Base-by-base conservation (phyloP, 2,329 filamentous ascomycete genomes). In the Tolypocladium cylindrosporum region DNA sequence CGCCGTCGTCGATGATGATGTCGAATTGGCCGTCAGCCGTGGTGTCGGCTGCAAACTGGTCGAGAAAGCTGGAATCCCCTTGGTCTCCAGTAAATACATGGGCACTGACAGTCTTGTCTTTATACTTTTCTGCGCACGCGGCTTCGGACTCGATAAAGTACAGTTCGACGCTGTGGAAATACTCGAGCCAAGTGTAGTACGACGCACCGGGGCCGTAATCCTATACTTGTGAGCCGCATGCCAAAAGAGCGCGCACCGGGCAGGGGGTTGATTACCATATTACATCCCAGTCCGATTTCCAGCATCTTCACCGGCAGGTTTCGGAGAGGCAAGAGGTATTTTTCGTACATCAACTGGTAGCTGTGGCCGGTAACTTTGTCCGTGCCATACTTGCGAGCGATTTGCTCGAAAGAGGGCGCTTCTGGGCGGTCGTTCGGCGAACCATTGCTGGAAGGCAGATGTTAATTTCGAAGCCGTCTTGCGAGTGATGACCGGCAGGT, bases 121-220 rank as follows among this genome's bases (percentile, higher is more conserved):
- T 67, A 67, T 71, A 74, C 37, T 69, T 69, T 37, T 67, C 60
- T 4, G 69, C 73, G 56, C 74, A 77, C 4, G 59, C 62, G 10
- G 61, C 67, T 57, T 77, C 68, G 57, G 69, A 70, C 55, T 76
- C 74, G 58, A 77, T 74, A 58, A 72, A 75, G 61, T 75, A 75
- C 21, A 77, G 65, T 36, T 76, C 70, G 10, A 76, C 65, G 19
- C 69, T 56, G 1, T 71, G 65, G 42, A 76, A 70, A 57, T 71
- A 75, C 39, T 75, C 72, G 3, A 72, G 67, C 72, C 72, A 76
- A 19, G 72, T 73, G 61, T 72, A 67, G 59, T 74, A 76, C 6
- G 70, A 72, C 14, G 69, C 68, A 3, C 72, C 73, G 0, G 72
- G 71, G 8, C 71, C 72, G 37, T 74, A 72, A 5, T 57, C 56